Conservation (phyloP, 192 early-diverging fungal genomes). For the Backusella macrospora region DNA sequence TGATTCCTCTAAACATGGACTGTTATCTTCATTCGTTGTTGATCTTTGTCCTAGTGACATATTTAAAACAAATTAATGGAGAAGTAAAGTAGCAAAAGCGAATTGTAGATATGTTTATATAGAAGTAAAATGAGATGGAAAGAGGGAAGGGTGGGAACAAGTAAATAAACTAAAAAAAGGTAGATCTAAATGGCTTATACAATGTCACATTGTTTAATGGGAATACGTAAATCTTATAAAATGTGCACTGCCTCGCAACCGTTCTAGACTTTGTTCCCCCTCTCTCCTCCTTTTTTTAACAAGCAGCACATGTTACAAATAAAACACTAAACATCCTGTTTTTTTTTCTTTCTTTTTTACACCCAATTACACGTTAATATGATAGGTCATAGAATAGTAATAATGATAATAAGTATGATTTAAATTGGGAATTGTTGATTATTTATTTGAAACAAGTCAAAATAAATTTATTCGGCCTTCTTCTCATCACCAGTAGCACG, state of each 20-base stretch:
- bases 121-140: background rate
- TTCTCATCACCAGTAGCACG: conserved; percentile 60
- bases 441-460: conserved; percentile 33
- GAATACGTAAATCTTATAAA: background rate
- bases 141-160: background rate
- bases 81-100: background rate
- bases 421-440: conserved; percentile 36
- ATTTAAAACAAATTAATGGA: background rate
- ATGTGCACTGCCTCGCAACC: background rate
- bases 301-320: background rate
- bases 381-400: background rate
- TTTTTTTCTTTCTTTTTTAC: conserved; percentile 8
- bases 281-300: conserved; percentile 18
- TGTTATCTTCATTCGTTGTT: background rate
- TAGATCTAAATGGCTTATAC: background rate
- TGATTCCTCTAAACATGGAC: background rate
- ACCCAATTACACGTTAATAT: background rate
- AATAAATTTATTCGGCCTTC: conserved; percentile 32
- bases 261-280: background rate
- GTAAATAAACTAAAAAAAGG: conserved; percentile 10
- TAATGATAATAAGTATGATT: background rate
- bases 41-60: background rate
- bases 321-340: background rate
- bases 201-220: conserved; percentile 2
- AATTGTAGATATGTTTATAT: background rate